Base-by-base conservation (phyloP, 208 protist species). In the Acanthamoeba rhysodes region DNA sequence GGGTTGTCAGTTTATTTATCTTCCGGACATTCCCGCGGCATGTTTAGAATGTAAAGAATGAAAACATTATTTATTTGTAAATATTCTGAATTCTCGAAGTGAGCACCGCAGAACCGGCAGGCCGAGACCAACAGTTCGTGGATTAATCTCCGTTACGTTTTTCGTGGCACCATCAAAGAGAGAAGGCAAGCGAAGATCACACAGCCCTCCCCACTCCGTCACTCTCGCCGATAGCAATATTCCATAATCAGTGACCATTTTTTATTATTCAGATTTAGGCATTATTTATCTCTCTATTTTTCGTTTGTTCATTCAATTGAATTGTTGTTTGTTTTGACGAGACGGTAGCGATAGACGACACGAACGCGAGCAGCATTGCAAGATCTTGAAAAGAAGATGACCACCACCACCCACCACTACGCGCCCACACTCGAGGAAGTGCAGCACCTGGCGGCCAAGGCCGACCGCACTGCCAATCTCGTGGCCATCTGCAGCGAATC, bases 401-500 rank as follows among this genome's bases (percentile, higher is more conserved):
- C 70, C 37, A 41, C 37, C 37, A 41, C 37, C 37, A 41, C 37
- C 37, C 37, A 41, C 10, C 70, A 78, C 32, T 78, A n/a, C 70
- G n/a, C 70, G 29, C 70, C 70, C 37, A 78, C 70, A 8, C 70
- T 78, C 32, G 70, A 78, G 2, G 12, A 78, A 48, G 70, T 78
- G 29, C n/a, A 34, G 37, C 70, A 48, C 3, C 70, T 78, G n/a
- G 70, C 29, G 24, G 70, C 70, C 29, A 34, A 48, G 12, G 22
- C 70, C 70, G 70, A 78, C 29, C 70, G 70, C 29, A 45, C 70
- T 12, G 70, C 70, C 22, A 78, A 34, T 12, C 70, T 78, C 29
- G 70, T 78, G 70, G 70, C 70, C 70, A 78, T 78, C 22, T 48
- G 70, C 70, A 12, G 16, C 20, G 70, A 78, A 34, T 34, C 66